Evolutionary conservation across 495 filamentous ascomycete species (phyloP).

Genomic region (Thermochaetoides thermophila): DNA sequence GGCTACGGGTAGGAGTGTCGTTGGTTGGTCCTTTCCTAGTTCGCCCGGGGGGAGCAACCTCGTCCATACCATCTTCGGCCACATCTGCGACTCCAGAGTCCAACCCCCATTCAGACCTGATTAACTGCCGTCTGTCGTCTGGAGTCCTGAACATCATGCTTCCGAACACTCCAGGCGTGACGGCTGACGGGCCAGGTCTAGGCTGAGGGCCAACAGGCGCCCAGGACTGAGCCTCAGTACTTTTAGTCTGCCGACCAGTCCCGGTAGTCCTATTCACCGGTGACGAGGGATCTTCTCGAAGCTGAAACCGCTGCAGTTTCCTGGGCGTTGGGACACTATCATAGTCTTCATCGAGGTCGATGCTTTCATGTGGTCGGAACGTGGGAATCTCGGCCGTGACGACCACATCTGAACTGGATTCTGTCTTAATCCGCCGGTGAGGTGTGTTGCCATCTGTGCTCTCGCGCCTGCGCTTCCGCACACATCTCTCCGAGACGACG

Average conservation of each 20-base stretch:
- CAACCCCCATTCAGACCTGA: constrained; percentile 2
- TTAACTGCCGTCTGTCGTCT: neutral
- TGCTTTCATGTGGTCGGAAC: constrained; percentile 37
- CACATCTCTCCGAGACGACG: constrained; percentile 27
- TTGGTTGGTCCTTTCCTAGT: neutral
- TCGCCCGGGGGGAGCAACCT: constrained; percentile 1
- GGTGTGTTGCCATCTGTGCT: constrained; percentile 3
- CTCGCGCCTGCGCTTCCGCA: constrained; percentile 27
- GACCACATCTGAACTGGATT: constrained; percentile 19
- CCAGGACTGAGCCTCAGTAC: too few relatives aligned
- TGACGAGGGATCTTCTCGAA: constrained; percentile 1
- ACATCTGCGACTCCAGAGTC: constrained; percentile 9
- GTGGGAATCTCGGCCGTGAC: constrained; percentile 16
- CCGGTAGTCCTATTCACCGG: too few relatives aligned
- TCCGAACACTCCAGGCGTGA: neutral
- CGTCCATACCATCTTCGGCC: constrained; percentile 7
- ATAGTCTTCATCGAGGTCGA: constrained; percentile 58
- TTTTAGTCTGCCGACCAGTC: too few relatives aligned
- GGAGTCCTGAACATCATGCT: neutral
- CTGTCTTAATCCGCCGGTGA: constrained; percentile 8
- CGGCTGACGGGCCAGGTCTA: too few relatives aligned
- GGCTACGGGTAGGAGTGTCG: neutral
- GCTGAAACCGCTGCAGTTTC: constrained; percentile 24
- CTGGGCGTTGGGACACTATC: constrained; percentile 46
- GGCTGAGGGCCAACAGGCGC: too few relatives aligned